These are phyloP conservation scores for Trapa incisa DNA, from an alignment of 345 rosid species.

Conservation along the genomic window DNA sequence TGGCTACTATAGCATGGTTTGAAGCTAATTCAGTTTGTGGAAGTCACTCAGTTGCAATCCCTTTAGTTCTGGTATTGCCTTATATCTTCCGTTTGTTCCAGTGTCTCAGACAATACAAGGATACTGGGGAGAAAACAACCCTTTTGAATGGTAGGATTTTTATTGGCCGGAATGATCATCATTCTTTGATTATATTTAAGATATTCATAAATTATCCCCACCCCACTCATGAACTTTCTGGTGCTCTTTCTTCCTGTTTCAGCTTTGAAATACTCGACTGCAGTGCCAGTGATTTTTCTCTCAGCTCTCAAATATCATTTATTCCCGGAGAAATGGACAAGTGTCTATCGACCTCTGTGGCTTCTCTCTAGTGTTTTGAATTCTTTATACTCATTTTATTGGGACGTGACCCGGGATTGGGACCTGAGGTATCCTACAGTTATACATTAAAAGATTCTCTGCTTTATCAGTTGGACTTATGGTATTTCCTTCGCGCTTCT, in stretches of 20 bases:
- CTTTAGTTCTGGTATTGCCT: conserved; percentile 88
- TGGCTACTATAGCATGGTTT: conserved; percentile 98
- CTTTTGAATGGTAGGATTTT: conserved; percentile 56
- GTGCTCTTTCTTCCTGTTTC: conserved; percentile 26
- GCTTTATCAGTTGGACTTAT: not conserved
- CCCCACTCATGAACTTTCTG: not conserved
- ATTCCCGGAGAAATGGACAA: conserved; percentile 62
- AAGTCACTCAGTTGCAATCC: conserved; percentile 82
- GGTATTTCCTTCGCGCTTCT: not conserved
- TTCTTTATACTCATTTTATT: conserved; percentile 79
- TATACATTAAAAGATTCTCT: not conserved
- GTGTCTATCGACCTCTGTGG: conserved; percentile 83
- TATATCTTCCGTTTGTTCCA: conserved; percentile 81
- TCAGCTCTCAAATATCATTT: conserved; percentile 91
- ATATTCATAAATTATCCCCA: conserved; percentile 5
- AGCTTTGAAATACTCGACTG: conserved; percentile 86
- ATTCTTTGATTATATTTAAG: not conserved
- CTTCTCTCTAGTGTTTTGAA: conserved; percentile 69
- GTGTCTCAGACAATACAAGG: conserved; percentile 88
- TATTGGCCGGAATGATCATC: not conserved
- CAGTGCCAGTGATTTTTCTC: conserved; percentile 87
- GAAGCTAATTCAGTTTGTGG: conserved; percentile 98
- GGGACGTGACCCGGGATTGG: conserved; percentile 96
- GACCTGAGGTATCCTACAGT: conserved; percentile 58
- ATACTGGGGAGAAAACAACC: conserved; percentile 58